Conservation (phyloP, 192 early-diverging fungal species). For the Coemansia sp. region DNA sequence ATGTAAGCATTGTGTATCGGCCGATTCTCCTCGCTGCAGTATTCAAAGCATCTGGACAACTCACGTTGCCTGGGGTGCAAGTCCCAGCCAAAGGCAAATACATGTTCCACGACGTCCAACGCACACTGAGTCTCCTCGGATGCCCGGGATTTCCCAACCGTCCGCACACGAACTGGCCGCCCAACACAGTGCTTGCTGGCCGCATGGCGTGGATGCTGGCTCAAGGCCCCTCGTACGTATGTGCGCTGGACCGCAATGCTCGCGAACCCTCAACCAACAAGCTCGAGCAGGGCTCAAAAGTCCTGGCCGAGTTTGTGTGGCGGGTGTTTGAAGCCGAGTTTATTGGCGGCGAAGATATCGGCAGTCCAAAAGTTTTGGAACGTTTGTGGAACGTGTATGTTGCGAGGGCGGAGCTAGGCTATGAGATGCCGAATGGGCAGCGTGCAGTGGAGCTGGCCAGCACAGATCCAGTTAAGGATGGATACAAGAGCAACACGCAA, state of each 20-base stretch:
- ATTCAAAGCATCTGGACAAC: conserved; percentile 32
- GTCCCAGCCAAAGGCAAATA: conserved; percentile 36
- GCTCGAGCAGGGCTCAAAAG: conserved; percentile 1
- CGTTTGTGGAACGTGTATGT: conserved; percentile 37
- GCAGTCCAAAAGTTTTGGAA: conserved; percentile 24
- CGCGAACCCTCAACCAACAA: not conserved
- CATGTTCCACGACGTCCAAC: conserved; percentile 46
- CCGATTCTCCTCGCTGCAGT: conserved; percentile 36
- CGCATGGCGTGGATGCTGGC: conserved; percentile 47
- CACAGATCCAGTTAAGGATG: conserved; percentile 17
- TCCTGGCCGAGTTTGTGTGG: conserved; percentile 47
- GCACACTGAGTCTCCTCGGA: conserved; percentile 23
- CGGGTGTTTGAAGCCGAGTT: conserved; percentile 44
- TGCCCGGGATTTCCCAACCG: conserved; percentile 24
- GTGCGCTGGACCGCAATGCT: conserved; percentile 7
- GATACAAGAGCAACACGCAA: conserved; percentile 47
- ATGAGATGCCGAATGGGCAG: conserved; percentile 14
- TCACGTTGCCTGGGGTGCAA: conserved; percentile 24
- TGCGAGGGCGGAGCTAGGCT: not conserved
- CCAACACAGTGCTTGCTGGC: conserved; percentile 26
- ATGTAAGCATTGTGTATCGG: conserved; percentile 21
- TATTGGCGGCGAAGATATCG: conserved; percentile 32
- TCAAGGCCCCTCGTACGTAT: conserved; percentile 25
- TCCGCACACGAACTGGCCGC: conserved; percentile 25
- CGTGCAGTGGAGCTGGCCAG: conserved; percentile 29